Percentiles rank a stretch among this genome's conserved stretches.
Evolutionary conservation across 176 grass and related monocot species (phyloP).

Genomic region (Carex parvula): DNA sequence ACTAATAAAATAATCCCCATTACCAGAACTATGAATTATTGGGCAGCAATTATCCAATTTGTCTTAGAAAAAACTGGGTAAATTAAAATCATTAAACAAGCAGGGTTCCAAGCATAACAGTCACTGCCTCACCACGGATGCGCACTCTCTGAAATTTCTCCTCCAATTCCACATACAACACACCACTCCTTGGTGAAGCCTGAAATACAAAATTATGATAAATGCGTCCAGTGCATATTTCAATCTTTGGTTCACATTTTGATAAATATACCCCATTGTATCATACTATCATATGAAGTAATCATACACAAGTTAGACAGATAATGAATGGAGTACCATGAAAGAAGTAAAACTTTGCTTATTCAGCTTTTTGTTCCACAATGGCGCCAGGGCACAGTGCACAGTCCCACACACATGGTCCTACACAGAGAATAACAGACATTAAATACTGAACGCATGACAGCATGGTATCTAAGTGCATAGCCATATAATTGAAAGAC

Average conservation of each 20-base stretch:
- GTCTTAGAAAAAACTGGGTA: neutral
- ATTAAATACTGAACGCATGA: neutral
- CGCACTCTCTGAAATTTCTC: constrained; percentile 30
- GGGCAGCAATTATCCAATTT: neutral
- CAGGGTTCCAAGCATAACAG: constrained; percentile 37
- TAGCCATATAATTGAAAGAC: neutral
- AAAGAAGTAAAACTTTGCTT: constrained; percentile 32
- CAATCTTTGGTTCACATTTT: neutral
- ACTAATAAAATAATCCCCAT: neutral
- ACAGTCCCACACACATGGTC: constrained; percentile 55
- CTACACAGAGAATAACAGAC: constrained; percentile 3
- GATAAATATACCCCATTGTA: neutral
- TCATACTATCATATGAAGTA: neutral
- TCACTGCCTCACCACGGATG: constrained; percentile 47
- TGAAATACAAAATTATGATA: neutral
- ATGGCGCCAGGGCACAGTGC: constrained; percentile 46
- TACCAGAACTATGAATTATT: neutral
- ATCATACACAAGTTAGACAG: neutral
- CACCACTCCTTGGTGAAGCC: constrained; percentile 54
- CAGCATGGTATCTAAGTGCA: neutral
- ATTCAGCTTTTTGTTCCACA: constrained; percentile 46
- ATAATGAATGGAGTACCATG: constrained; percentile 29
- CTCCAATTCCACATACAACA: constrained; percentile 33
- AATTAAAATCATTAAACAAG: constrained; percentile 19
- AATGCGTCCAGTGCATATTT: neutral